Conservation (phyloP, 2,329 filamentous ascomycete genomes). For the Rutstroemia sp. region DNA sequence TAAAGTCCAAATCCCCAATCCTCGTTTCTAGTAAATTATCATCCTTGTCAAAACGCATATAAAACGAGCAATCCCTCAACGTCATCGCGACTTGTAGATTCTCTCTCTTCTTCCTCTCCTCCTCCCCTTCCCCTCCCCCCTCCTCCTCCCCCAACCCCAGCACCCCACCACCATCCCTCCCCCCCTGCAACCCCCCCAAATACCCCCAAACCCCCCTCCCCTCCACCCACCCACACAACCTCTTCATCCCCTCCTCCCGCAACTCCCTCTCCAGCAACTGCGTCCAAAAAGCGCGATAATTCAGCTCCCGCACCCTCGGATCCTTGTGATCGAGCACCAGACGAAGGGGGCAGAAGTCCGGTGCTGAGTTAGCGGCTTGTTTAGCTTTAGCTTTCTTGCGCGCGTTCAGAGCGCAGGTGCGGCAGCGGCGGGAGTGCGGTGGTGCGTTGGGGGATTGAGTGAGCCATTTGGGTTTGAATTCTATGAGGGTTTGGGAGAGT, state of each 20-base stretch:
- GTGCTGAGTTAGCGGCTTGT: constrained; percentile 20
- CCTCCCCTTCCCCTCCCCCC: not conserved
- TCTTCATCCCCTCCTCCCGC: too few relatives aligned
- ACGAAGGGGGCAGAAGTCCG: constrained; percentile 54
- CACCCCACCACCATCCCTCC: too few relatives aligned
- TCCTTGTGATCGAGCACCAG: constrained; percentile 33
- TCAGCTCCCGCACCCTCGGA: too few relatives aligned
- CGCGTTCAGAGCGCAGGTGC: constrained; percentile 55
- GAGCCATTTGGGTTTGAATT: constrained; percentile 85
- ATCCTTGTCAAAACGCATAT: constrained; percentile 40
- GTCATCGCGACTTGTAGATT: constrained; percentile 68
- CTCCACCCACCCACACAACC: too few relatives aligned
- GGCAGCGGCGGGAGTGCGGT: constrained; percentile 52
- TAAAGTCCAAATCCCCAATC: constrained; percentile 72
- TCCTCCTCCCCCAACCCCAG: too few relatives aligned
- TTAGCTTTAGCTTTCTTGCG: constrained; percentile 4
- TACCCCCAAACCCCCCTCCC: too few relatives aligned
- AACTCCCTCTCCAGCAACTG: too few relatives aligned
- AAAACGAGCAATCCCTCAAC: constrained; percentile 70
- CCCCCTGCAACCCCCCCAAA: too few relatives aligned
- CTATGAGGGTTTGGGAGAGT: constrained; percentile 38
- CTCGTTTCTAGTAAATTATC: constrained; percentile 42
- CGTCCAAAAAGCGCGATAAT: too few relatives aligned
- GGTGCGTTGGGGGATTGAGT: constrained; percentile 68
- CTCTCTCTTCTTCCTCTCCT: constrained; percentile 37